These are phyloP conservation scores for Candida namnaoensis DNA, from an alignment of 805 yeast genomes.

Conservation along the genomic window DNA sequence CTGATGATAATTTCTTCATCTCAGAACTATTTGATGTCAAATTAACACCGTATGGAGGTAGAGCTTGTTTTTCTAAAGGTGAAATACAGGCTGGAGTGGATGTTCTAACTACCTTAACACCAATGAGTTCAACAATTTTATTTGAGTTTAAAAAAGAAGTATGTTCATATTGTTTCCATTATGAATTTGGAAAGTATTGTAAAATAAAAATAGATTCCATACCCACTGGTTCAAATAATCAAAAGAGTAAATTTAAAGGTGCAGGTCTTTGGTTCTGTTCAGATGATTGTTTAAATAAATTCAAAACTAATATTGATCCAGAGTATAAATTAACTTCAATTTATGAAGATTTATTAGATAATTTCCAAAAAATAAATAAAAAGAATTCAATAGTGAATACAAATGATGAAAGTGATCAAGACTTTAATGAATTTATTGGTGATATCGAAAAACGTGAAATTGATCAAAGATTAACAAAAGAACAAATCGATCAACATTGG, in stretches of 20 bases:
- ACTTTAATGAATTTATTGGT: slow-evolving; percentile 4
- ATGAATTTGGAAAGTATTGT: slow-evolving; percentile 37
- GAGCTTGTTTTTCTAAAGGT: slow-evolving; percentile 47
- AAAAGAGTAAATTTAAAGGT: slow-evolving; percentile 19
- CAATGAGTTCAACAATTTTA: slow-evolving; percentile 38
- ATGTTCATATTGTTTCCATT: slow-evolving; percentile 44
- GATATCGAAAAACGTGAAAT: neutral
- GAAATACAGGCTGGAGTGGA: slow-evolving; percentile 31
- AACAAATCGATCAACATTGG: slow-evolving; percentile 28
- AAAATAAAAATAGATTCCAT: slow-evolving; percentile 26
- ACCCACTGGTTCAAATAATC: neutral
- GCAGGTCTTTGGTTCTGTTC: slow-evolving; percentile 49
- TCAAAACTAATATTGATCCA: slow-evolving; percentile 23
- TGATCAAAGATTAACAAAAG: slow-evolving; percentile 4
- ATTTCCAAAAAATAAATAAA: slow-evolving; percentile 22
- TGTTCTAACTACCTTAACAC: slow-evolving; percentile 29
- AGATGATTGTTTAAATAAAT: slow-evolving; percentile 30
- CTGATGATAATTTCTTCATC: slow-evolving; percentile 1
- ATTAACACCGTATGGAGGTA: slow-evolving; percentile 44
- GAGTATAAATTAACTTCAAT: slow-evolving; percentile 24
- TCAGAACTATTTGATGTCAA: slow-evolving; percentile 25
- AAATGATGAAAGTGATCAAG: slow-evolving; percentile 4
- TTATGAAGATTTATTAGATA: slow-evolving; percentile 22
- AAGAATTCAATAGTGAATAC: slow-evolving; percentile 10
- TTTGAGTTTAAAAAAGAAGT: slow-evolving; percentile 56